phyloP scores from a whole-genome alignment of 768 basidiomycete genomes.

The Tricholomella constricta region DNA sequence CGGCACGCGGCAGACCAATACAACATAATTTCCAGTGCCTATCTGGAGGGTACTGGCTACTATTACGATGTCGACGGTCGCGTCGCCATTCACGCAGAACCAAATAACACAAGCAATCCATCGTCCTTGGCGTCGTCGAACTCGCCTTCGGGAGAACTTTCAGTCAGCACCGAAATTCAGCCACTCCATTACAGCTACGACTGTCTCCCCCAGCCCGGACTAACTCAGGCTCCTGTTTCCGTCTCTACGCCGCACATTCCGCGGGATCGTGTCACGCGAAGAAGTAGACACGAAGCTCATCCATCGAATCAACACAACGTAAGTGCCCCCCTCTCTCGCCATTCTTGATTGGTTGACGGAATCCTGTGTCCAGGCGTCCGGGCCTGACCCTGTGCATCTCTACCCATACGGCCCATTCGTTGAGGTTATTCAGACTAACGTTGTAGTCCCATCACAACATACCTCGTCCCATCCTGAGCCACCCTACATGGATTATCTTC shows the following conservation, averaged over 20 bases:
- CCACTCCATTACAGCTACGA: neutral
- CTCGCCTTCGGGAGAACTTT: neutral
- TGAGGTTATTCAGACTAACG: neutral
- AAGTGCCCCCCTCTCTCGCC: slow-evolving; percentile 4
- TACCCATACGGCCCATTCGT: neutral
- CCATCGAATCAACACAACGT: slow-evolving; percentile 7
- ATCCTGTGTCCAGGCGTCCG: slow-evolving; percentile 3
- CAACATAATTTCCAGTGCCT: slow-evolving; percentile 8
- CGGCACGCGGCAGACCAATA: slow-evolving; percentile 23
- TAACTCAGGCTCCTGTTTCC: slow-evolving; percentile 1
- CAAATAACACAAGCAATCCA: neutral
- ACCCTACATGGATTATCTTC: slow-evolving; percentile 21
- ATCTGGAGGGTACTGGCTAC: slow-evolving; percentile 18
- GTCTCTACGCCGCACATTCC: slow-evolving; percentile 1
- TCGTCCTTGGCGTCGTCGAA: neutral
- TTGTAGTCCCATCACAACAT: slow-evolving; percentile 10
- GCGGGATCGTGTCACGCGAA: slow-evolving; percentile 2
- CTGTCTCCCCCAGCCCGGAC: neutral
- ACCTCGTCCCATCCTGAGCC: neutral
- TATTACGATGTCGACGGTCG: slow-evolving; percentile 9
- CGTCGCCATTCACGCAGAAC: neutral
- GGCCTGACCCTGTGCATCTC: neutral
- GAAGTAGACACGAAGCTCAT: neutral
- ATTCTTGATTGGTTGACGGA: neutral
- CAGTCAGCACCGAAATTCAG: neutral